These are phyloP conservation scores for Postia placenta DNA, from an alignment of 768 basidiomycete genomes.

Conservation along the genomic window DNA sequence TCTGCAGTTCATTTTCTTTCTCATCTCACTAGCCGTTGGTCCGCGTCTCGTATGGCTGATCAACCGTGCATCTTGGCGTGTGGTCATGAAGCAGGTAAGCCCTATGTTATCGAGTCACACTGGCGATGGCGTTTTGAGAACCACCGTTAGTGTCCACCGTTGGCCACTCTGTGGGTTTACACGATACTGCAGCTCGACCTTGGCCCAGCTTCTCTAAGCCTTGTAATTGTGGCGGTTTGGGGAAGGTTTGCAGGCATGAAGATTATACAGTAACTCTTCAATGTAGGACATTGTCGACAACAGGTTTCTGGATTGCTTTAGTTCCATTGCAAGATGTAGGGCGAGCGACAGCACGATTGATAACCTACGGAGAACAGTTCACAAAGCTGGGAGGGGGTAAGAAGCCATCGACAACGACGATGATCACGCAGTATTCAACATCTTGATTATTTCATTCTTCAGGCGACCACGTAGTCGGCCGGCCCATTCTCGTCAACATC, in stretches of 20 bases:
- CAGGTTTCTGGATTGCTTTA: no score
- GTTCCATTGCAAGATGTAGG: no score
- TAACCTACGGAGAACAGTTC: no score
- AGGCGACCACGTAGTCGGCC: no score
- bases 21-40: conserved; percentile 51
- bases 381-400: no score
- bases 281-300: no score
- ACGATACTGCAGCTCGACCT: conserved; percentile 66
- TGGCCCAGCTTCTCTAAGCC: conserved; percentile 49
- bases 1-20: conserved; percentile 54
- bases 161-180: conserved; percentile 78
- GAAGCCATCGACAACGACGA: no score
- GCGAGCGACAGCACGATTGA: no score
- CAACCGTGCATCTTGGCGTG: conserved; percentile 62
- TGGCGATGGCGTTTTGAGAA: conserved; percentile 3
- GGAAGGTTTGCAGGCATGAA: conserved; percentile 59
- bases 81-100: conserved; percentile 69
- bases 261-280: conserved; percentile 23
- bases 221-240: conserved; percentile 48
- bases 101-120: background rate
- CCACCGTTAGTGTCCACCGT: conserved; percentile 56
- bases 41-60: conserved; percentile 65
- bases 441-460: no score
- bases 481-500: no score
- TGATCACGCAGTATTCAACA: no score